Evolutionary conservation across 306 rosid species (phyloP).

Genomic region (Pyrus bretschneideri): DNA sequence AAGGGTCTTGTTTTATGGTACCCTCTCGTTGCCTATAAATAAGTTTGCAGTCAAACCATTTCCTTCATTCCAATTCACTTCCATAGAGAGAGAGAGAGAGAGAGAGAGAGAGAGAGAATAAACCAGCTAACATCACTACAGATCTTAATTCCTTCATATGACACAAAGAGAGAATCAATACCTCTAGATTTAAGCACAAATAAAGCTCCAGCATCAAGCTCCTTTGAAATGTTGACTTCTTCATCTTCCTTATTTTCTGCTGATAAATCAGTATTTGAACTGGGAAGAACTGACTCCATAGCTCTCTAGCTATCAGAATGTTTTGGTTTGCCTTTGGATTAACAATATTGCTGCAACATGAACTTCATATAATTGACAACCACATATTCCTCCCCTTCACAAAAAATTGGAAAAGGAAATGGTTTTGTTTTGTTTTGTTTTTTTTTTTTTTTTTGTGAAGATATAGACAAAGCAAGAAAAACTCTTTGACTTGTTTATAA

Average conservation of each 20-base stretch:
- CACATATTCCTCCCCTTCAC: neutral
- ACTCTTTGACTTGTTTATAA: too few species aligned
- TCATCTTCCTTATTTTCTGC: neutral
- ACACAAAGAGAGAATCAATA: neutral
- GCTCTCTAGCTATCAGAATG: neutral
- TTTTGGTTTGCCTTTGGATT: neutral
- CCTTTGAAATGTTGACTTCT: neutral
- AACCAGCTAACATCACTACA: too few species aligned
- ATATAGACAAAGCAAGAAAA: neutral
- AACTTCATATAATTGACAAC: neutral
- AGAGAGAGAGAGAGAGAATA: too few species aligned
- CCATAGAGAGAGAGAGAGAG: too few species aligned
- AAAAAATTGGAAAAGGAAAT: neutral
- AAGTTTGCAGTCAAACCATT: too few species aligned
- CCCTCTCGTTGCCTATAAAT: too few species aligned
- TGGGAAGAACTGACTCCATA: neutral
- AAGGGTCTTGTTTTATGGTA: too few species aligned
- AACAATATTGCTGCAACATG: too few species aligned
- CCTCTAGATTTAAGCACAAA: constrained; percentile 13
- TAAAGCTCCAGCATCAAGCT: constrained; percentile 21
- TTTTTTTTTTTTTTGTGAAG: neutral
- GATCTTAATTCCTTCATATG: too few species aligned
- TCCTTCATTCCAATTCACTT: too few species aligned
- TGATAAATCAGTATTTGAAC: neutral
- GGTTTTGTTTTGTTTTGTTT: neutral